phyloP scores from a whole-genome alignment of 139 green algal species.

The Volvox reticuliferus region DNA sequence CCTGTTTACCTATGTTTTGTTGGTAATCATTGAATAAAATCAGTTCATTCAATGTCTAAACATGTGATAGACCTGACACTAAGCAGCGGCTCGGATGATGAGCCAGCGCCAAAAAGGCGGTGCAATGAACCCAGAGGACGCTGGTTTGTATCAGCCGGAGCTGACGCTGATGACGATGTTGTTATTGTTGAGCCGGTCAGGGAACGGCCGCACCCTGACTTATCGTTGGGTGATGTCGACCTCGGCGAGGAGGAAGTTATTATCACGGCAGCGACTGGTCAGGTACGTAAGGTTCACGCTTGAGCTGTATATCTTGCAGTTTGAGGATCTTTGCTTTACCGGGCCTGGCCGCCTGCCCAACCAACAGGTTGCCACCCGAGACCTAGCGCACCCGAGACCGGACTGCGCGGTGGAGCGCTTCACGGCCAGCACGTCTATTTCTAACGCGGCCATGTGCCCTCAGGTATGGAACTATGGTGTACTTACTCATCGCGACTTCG shows the following conservation, averaged over 20 bases:
- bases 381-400: slow-evolving; percentile 12
- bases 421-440: no score
- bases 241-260: slow-evolving; percentile 33
- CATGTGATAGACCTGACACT: no score
- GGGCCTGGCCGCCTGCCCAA: not conserved
- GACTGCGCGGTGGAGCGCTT: slow-evolving; percentile 17
- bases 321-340: not conserved
- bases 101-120: no score
- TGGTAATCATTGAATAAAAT: no score
- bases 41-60: no score
- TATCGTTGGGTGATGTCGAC: not conserved
- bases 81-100: no score
- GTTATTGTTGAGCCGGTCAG: not conserved
- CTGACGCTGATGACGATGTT: not conserved
- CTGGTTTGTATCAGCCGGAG: no score
- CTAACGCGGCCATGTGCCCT: not conserved
- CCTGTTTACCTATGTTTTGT: no score
- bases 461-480: not conserved
- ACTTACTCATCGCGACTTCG: not conserved
- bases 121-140: no score
- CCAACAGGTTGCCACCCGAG: not conserved
- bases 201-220: not conserved
- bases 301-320: not conserved
- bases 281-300: not conserved
- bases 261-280: not conserved